Base-by-base conservation (phyloP, 495 filamentous ascomycete genomes). In the Aspergillus carlsbadensis region DNA sequence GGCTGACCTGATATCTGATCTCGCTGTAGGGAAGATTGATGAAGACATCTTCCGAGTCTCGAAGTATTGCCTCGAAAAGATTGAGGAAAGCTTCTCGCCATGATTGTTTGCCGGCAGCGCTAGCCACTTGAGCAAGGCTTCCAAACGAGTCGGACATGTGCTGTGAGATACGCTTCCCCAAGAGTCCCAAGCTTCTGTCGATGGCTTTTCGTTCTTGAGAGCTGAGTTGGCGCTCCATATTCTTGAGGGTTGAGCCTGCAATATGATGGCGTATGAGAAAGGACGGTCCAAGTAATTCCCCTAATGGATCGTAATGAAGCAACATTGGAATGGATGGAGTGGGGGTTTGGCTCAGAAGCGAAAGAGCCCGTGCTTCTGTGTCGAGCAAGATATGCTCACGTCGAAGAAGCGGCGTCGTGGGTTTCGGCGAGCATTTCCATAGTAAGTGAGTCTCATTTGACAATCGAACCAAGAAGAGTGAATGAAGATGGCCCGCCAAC, bases 21-120 rank as follows among this genome's bases (percentile, higher is more conserved):
- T 78, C 69, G 14, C 78, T 75, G 62, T 90, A 91, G 1, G 87
- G 86, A 13, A 91, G 65, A 46, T 80, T 75, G 47, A 91, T 78
- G 31, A 85, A 76, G 69, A 84, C 83, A 52, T 90, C 88, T 61
- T 91, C 88, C 13, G 79, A 84, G 61, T 91, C 88, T 17, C 84
- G 82, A 22, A 91, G 71, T 13, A 83, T 68, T 4, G 78, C 69
- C 59, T 90, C 88, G 11, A 89, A 73, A 37, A 91, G 71, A 2
- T 66, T 58, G 21, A 76, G 67, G 58, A 90, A 89, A 1, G 80
- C 80, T 36, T 84, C 79, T 41, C 76, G 68, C 88, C 88, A 91
- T 10, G 78, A 81, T 7, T 54, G 57, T 44, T 73, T 81, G 4
- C 84, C 84, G 11, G 63, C 61, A 7, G 72, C 72, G 20, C 60